Evolutionary conservation across 306 rosid genomes (phyloP).

Genomic region (Ceratonia siliqua): DNA sequence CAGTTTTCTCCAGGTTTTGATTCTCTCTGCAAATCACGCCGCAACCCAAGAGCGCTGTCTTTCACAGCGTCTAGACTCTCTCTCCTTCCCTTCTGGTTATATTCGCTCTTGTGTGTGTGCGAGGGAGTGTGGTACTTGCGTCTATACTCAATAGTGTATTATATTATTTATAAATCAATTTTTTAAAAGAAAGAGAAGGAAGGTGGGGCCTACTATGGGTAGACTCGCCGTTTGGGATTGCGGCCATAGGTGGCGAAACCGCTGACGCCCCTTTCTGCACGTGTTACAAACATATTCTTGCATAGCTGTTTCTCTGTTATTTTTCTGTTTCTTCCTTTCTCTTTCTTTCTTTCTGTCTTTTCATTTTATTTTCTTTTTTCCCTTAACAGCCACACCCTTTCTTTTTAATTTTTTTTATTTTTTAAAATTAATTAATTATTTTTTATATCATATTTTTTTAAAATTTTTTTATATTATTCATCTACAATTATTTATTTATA

Average conservation of each 20-base stretch:
- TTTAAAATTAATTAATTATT: no score
- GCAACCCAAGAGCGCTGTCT: neutral
- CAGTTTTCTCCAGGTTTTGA: constrained; percentile 11
- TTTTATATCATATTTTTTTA: no score
- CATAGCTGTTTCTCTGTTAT: neutral
- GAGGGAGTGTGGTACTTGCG: neutral
- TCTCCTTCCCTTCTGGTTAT: constrained; percentile 37
- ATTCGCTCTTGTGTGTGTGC: constrained; percentile 19
- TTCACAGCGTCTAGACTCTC: constrained; percentile 27
- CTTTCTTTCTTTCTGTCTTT: neutral
- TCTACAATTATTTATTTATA: no score
- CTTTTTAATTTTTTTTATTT: neutral
- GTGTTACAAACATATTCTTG: constrained; percentile 35
- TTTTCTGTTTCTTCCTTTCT: neutral
- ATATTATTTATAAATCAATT: constrained; percentile 22
- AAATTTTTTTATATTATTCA: no score
- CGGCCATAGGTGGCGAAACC: constrained; percentile 38
- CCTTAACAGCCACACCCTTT: neutral
- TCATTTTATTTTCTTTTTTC: neutral
- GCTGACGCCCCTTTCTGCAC: constrained; percentile 43
- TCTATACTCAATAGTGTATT: neutral
- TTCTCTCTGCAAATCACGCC: constrained; percentile 11
- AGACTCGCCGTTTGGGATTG: constrained; percentile 36
- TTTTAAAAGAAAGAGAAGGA: neutral
- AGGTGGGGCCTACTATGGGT: constrained; percentile 34